Evolutionary conservation across 345 rosid genomes (phyloP).

Genomic region (Eucalyptus pumila): DNA sequence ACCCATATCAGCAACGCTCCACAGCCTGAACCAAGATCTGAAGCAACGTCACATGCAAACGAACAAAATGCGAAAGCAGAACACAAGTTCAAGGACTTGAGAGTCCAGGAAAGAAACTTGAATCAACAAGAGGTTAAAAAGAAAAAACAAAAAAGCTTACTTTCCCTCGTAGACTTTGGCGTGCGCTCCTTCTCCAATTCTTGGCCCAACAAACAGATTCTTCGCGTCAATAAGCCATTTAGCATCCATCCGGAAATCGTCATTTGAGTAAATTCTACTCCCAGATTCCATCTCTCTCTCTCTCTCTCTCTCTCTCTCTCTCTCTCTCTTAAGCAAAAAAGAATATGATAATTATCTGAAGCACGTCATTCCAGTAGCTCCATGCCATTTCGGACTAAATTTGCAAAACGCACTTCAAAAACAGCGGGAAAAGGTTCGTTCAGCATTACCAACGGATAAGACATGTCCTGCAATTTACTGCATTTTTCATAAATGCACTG

Average conservation of each 20-base stretch:
- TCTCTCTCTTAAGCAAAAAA: background rate
- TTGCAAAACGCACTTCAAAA: background rate
- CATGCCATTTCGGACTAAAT: background rate
- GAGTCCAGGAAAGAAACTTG: background rate
- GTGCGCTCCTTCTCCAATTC: slow-evolving; percentile 97
- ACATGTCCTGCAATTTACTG: background rate
- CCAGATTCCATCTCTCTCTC: slow-evolving; percentile 62
- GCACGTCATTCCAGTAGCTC: background rate
- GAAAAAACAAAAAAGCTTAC: slow-evolving; percentile 25
- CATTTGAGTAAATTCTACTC: slow-evolving; percentile 29
- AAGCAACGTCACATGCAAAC: background rate
- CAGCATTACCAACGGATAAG: background rate
- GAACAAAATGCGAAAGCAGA: background rate
- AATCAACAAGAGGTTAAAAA: background rate
- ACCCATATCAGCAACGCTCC: background rate
- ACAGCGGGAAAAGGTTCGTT: background rate
- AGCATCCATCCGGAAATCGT: slow-evolving; percentile 47
- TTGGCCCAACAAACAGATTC: slow-evolving; percentile 89
- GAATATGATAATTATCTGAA: background rate
- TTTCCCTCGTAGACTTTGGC: slow-evolving; percentile 97
- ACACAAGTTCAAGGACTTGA: background rate
- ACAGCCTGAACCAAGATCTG: background rate
- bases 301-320: background rate
- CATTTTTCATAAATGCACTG: background rate
- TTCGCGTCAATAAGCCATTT: slow-evolving; percentile 89